Base-by-base conservation (phyloP, 2,329 filamentous ascomycete genomes). In the Hansfordia pulvinata region DNA sequence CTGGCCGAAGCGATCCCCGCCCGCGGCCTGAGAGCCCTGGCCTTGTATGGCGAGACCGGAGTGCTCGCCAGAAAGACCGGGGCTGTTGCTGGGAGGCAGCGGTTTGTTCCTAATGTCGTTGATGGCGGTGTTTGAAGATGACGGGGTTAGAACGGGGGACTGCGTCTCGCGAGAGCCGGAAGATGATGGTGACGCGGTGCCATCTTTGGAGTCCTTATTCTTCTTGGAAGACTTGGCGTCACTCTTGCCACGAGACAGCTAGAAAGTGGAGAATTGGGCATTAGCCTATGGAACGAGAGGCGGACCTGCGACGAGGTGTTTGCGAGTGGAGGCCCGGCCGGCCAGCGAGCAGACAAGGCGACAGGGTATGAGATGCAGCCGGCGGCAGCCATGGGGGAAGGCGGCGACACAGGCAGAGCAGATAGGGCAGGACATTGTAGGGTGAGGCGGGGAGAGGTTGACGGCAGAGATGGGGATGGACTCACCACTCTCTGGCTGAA, bases 401-500 rank as follows among this genome's bases (percentile, higher is more conserved):
- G 13, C 30, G 21, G 29, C 12, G 18, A 28, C 24, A 28, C 17
- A 18, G 20, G 17, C 17, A 29, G 8, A 18, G 28, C 27, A 21
- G 28, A n/a, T n/a, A n/a, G n/a, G n/a, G n/a, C n/a, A n/a, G n/a
- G 18, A 26, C 32, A 29, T 35, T 31, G 28, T 16, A 30, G 20
- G 19, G 26, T 20, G 25, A 21, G 16, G 20, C 12, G 28, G 39
- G 35, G 34, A 21, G 18, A 33, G 30, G 35, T 44, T 44, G 41
- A 31, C 34, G 38, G 42, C 40, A 38, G 9, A 24, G 41, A 37
- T 35, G 26, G 31, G 35, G 35, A 38, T 35, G 37, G 37, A 74
- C 82, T 69, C 74, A 93, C 85, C 68, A 94, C 85, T 79, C 82
- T 83, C 68, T 93, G 84, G 61, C 85, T 81, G 60, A 96, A 93